Conservation (phyloP, 805 yeast species). For the Candida morakotiae region DNA sequence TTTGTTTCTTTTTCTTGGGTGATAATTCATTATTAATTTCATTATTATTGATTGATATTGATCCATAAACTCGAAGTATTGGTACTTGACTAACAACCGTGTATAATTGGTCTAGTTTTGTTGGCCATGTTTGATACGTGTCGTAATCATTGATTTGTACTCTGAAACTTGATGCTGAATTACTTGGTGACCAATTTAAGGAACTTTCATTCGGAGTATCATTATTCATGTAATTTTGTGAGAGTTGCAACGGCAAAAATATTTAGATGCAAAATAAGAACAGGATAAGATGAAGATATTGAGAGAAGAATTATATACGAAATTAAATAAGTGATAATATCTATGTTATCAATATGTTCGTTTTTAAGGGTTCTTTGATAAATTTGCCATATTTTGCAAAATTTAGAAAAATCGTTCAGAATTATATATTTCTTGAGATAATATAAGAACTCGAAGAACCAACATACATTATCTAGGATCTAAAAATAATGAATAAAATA, state of each 20-base stretch:
- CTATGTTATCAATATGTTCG: no score
- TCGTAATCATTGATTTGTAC: constrained; percentile 64
- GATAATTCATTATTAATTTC: constrained; percentile 21
- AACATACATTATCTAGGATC: no score
- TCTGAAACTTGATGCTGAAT: constrained; percentile 12
- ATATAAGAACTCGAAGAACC: no score
- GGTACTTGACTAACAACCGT: constrained; percentile 55
- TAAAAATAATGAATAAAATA: no score
- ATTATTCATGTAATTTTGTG: neutral
- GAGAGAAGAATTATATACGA: no score
- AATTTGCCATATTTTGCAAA: no score
- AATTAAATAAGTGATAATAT: no score
- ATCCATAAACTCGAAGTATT: constrained; percentile 72
- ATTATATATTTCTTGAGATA: no score
- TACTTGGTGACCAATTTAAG: neutral
- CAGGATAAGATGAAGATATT: no score
- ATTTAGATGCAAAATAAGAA: no score
- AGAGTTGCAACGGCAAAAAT: neutral
- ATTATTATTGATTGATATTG: constrained; percentile 55
- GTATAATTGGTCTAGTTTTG: constrained; percentile 46
- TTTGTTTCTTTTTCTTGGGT: constrained; percentile 6
- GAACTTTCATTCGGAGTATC: constrained; percentile 4
- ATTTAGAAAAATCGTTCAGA: no score
- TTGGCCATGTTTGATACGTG: constrained; percentile 57
- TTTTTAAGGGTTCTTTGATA: no score